phyloP scores from a whole-genome alignment of 2,329 filamentous ascomycete genomes.

The Fusarium nodosum region DNA sequence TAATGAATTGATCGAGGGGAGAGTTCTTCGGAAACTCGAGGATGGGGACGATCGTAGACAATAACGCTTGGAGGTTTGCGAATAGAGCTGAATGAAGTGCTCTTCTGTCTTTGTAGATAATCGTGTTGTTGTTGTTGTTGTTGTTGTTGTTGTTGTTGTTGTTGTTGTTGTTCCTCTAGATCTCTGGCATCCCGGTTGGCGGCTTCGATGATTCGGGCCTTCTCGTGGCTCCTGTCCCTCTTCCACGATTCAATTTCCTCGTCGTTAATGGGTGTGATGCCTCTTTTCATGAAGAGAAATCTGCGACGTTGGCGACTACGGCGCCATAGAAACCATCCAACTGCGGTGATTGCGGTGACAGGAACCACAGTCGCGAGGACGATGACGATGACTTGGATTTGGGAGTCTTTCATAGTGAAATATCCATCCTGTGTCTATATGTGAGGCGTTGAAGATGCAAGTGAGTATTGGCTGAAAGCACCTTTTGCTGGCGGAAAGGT shows the following conservation, averaged over 20 bases:
- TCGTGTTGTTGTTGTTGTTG: slow-evolving; percentile 30
- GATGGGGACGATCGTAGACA: slow-evolving; percentile 61
- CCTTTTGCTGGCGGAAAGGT: slow-evolving; percentile 11
- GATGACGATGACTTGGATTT: slow-evolving; percentile 62
- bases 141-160: slow-evolving; percentile 10
- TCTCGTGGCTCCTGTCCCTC: slow-evolving; percentile 53
- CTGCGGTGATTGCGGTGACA: slow-evolving; percentile 54
- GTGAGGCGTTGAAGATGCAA: slow-evolving; percentile 8
- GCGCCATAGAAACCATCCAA: slow-evolving; percentile 56
- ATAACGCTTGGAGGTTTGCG: slow-evolving; percentile 68
- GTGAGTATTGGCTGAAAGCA: slow-evolving; percentile 4
- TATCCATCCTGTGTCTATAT: slow-evolving; percentile 41
- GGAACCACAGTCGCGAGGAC: slow-evolving; percentile 66
- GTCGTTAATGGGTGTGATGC: slow-evolving; percentile 73
- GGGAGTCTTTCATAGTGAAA: slow-evolving; percentile 46
- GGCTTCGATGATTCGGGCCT: slow-evolving; percentile 48
- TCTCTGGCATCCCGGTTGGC: slow-evolving; percentile 19
- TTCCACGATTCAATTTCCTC: slow-evolving; percentile 77
- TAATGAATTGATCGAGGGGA: slow-evolving; percentile 51
- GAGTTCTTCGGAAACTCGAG: slow-evolving; percentile 50
- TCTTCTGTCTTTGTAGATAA: slow-evolving; percentile 50
- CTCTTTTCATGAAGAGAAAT: slow-evolving; percentile 64
- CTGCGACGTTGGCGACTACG: slow-evolving; percentile 54
- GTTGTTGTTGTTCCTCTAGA: slow-evolving; percentile 19
- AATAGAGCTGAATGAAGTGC: slow-evolving; percentile 52